A percentile compares a stretch with the other conserved stretches of the same genome.
Evolutionary conservation across 2,329 filamentous ascomycete genomes (phyloP).

Genomic region (Ascochyta koolunga): DNA sequence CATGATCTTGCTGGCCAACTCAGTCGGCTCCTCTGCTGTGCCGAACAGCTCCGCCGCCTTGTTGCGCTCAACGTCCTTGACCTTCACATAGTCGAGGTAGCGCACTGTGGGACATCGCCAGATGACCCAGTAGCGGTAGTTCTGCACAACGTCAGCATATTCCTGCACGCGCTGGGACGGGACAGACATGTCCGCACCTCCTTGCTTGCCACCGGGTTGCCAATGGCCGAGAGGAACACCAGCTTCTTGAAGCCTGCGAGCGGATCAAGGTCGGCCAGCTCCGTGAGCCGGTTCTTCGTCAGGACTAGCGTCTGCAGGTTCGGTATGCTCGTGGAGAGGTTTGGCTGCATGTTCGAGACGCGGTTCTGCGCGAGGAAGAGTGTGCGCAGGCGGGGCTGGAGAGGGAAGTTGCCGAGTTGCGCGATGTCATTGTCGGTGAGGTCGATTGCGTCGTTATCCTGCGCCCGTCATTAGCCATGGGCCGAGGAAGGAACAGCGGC

Average conservation of each 20-base stretch:
- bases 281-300: slow-evolving; percentile 78
- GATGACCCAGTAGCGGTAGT: slow-evolving; percentile 91
- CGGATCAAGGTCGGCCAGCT: slow-evolving; percentile 88
- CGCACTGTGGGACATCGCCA: slow-evolving; percentile 84
- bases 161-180: not conserved
- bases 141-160: slow-evolving; percentile 55
- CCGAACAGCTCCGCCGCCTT: slow-evolving; percentile 84
- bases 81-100: slow-evolving; percentile 91
- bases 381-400: slow-evolving; percentile 84
- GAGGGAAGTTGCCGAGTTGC: slow-evolving; percentile 87
- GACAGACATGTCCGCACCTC: slow-evolving; percentile 65
- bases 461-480: not conserved
- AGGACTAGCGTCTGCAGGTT: slow-evolving; percentile 83
- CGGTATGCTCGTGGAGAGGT: slow-evolving; percentile 76
- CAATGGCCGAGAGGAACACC: slow-evolving; percentile 79
- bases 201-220: slow-evolving; percentile 90
- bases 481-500: not conserved
- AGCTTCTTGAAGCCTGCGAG: slow-evolving; percentile 71
- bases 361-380: slow-evolving; percentile 91
- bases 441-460: slow-evolving; percentile 97
- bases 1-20: slow-evolving; percentile 76
- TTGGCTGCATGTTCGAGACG: slow-evolving; percentile 78
- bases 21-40: slow-evolving; percentile 75
- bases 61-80: slow-evolving; percentile 82
- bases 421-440: slow-evolving; percentile 98